Evolutionary conservation across 805 yeast genomes (phyloP), one percentile per base, ranked within the genome.

Genomic region (Metschnikowia amazonensis): DNA sequence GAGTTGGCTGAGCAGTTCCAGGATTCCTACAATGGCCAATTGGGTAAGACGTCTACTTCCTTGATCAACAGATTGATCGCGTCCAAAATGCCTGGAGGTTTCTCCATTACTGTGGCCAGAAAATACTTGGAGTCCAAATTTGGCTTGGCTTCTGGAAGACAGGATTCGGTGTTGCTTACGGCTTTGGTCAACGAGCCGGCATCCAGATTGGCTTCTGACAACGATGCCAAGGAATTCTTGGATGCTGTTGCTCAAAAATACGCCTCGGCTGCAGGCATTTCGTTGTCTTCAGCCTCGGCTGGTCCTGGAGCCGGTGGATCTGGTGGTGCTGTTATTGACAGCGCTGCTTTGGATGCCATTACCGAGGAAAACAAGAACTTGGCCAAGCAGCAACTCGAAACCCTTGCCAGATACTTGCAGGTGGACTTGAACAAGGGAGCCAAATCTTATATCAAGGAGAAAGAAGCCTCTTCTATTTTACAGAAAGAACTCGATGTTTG

Each of bases 71-170:
- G 97, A 72, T 77, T 94, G 62, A 86, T 90, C 75, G 83, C 98
- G 9, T 85, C 97, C 24, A 94, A 94, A 75, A 94, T 94, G 98
- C 98, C 99, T 44, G 99, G 99, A 79, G 99, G 99, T 17, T 94
- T 92, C 71, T 86, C 95, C 39, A 84, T 92, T 58, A 84, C 97
- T 51, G 75, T 79, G 53, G 95, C 96, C 43, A 85, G 97, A 76
- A 89, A 90, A 68, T 87, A 94, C 72, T 80, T 94, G 66, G 90
- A 86, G 72, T 64, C 90, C 36, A 82, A 92, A 68, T 94, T 87
- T 87, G 99, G 99, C 57, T 79, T 94, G 59, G 95, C 86, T 55
- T 51, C 86, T 38, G 97, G 97, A 59, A 84, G 98, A 76, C 98
- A 92, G 74, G 98, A 94, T 66, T 79, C 95, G 39, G 89, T 84